phyloP scores from a whole-genome alignment of 768 basidiomycete species.

The Chalciporus sphaerocephalus region DNA sequence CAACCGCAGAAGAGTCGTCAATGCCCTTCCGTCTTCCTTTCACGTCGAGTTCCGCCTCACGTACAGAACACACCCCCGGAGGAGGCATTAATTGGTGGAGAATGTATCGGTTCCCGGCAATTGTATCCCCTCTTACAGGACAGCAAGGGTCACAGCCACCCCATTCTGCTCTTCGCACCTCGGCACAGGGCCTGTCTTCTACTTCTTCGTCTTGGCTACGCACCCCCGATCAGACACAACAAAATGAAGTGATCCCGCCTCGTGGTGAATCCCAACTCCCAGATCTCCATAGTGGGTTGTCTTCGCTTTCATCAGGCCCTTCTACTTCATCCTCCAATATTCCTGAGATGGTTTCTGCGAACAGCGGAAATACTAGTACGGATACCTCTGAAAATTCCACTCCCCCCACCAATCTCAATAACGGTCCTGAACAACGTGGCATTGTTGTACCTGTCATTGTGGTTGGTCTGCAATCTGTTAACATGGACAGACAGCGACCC shows the following conservation, averaged over 20 bases:
- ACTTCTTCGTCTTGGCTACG: conserved; percentile 15
- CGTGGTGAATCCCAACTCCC: conserved; percentile 13
- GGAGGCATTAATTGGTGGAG: conserved; percentile 76
- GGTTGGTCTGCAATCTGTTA: conserved; percentile 76
- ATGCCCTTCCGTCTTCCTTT: conserved; percentile 33
- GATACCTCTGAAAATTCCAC: conserved; percentile 7
- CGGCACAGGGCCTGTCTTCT: conserved; percentile 20
- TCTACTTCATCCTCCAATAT: conserved; percentile 14
- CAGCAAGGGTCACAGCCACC: conserved; percentile 17
- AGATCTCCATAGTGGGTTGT: conserved; percentile 15
- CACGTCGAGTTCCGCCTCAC: conserved; percentile 28
- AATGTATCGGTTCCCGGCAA: conserved; percentile 75
- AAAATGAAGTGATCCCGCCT: conserved; percentile 19
- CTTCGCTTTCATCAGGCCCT: conserved; percentile 7
- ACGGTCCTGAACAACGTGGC: conserved; percentile 23
- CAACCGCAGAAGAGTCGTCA: conserved; percentile 14
- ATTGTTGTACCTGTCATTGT: conserved; percentile 79
- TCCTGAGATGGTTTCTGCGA: conserved; percentile 13
- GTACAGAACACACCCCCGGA: conserved; percentile 37
- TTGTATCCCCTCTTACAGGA: conserved; percentile 37
- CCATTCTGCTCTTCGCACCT: conserved; percentile 19
- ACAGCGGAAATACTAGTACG: conserved; percentile 7
- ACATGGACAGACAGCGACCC: conserved; percentile 38
- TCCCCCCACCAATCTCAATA: conserved; percentile 14
- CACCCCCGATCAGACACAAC: conserved; percentile 13